Base-by-base conservation (phyloP, 148 eudicot species). In the Vaccinium darrowii region DNA sequence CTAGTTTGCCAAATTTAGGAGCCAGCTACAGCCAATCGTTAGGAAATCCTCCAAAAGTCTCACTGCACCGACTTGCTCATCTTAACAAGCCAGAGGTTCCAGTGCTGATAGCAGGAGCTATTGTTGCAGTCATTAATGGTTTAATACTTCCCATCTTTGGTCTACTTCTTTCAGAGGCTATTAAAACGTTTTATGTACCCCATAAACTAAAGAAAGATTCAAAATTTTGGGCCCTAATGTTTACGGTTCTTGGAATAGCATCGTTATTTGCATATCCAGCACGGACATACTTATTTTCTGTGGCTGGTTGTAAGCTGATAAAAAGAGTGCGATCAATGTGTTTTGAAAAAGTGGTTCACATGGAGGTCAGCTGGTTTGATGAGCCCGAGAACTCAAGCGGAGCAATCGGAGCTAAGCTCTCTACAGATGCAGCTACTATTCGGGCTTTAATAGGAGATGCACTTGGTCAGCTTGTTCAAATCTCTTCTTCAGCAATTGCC, bases 331-430 rank as follows among this genome's bases (percentile, higher is more conserved):
- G 72, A 65, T 65, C 72, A 27, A 84, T 91, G 89, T 93, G 97
- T 82, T 95, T 95, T 77, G 89, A 92, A 84, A 95, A 89, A 82
- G 94, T 94, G 78, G 87, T 95, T 23, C 33, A 77, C 60, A 95
- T 95, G 98, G 98, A 95, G 88, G 88, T 95, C 9, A 87, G 92
- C 69, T 95, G 97, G 97, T 95, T 94, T 76, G 98, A 95, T 79
- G 91, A 95, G 79, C 84, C 95, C 0, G 89, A 92, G 15, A 88
- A 95, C 86, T 92, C 98, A 16, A 95, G 93, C 84, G 98, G 98
- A 52, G 89, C 92, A 5, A 91, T 95, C 77, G 98, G 98, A 62
- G 93, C 98, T 52, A 96, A 97, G 27, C 92, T 95, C 87, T 92
- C 93, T 81, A 93, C 92, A 54, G 95, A 95, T 88, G 94, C 98